Conservation (phyloP, 192 early-diverging fungal species). For the Jimgerdemannia flammicorona region DNA sequence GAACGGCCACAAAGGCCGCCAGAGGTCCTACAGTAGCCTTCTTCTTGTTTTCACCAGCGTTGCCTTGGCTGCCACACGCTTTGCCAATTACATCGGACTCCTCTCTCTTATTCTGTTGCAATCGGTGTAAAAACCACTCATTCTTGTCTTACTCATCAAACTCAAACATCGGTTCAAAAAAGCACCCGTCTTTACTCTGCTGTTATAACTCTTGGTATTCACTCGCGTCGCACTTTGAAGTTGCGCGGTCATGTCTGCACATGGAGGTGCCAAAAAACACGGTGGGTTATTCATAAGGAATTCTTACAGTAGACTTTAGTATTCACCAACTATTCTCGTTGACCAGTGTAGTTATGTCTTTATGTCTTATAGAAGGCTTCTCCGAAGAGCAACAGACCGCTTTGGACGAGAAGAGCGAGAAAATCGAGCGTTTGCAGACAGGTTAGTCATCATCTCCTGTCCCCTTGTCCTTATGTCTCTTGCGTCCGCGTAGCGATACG, state of each 20-base stretch:
- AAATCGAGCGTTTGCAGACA: constrained; percentile 29
- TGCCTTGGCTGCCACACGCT: background rate
- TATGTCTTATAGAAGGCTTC: constrained; percentile 16
- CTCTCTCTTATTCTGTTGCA: background rate
- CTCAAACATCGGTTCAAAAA: background rate
- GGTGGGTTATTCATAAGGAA: background rate
- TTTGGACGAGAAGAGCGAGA: constrained; percentile 18
- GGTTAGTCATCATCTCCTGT: constrained; percentile 7
- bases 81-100: background rate
- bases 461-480: background rate
- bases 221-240: background rate
- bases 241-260: background rate
- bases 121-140: background rate
- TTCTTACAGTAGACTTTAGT: background rate
- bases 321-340: background rate
- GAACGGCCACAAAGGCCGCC: background rate
- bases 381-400: constrained; percentile 32
- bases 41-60: background rate
- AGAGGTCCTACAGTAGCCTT: background rate
- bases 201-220: background rate
- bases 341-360: background rate
- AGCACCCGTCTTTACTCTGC: background rate
- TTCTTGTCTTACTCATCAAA: background rate
- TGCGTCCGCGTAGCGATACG: background rate
- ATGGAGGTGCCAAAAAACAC: background rate